Percentiles rank a stretch among this genome's conserved stretches.
Evolutionary conservation across 805 yeast genomes (phyloP).

Genomic region (Komagataella pseudopastoris): DNA sequence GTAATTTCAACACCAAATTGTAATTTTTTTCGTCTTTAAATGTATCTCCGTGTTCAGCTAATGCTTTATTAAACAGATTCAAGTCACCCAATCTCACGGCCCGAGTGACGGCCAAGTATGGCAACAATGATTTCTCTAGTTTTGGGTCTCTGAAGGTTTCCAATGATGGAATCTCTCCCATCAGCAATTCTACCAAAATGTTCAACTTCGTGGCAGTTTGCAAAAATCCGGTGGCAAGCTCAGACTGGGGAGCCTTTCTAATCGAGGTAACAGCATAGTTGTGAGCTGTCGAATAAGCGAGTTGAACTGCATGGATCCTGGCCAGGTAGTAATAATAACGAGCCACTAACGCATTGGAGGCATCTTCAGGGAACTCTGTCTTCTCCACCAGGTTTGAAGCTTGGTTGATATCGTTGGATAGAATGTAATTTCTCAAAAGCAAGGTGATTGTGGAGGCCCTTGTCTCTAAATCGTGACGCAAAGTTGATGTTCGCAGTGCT

Average conservation of each 20-base stretch:
- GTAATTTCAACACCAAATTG: conserved; percentile 73
- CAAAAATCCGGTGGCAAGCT: conserved; percentile 71
- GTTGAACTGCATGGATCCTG: conserved; percentile 81
- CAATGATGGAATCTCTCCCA: conserved; percentile 94
- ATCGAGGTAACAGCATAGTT: conserved; percentile 90
- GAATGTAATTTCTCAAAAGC: conserved; percentile 66
- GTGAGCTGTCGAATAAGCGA: conserved; percentile 82
- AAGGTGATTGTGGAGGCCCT: conserved; percentile 81
- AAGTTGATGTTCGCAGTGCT: conserved; percentile 75
- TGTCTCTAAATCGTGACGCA: conserved; percentile 88
- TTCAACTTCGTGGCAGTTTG: conserved; percentile 83
- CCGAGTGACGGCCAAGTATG: conserved; percentile 77
- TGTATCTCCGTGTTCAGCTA: conserved; percentile 43
- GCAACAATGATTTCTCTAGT: conserved; percentile 48
- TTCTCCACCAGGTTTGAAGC: conserved; percentile 86
- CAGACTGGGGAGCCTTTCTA: conserved; percentile 90
- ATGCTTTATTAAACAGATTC: conserved; percentile 59
- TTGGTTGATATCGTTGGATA: conserved; percentile 68
- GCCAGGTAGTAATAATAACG: conserved; percentile 87
- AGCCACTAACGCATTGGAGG: conserved; percentile 80
- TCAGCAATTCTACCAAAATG: conserved; percentile 78
- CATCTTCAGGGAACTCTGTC: conserved; percentile 74
- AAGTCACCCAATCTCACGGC: conserved; percentile 92
- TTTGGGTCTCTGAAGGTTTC: conserved; percentile 58
- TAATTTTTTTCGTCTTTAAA: conserved; percentile 70